Conservation (phyloP, 305 asterid species). For the Solanum hybrid region DNA sequence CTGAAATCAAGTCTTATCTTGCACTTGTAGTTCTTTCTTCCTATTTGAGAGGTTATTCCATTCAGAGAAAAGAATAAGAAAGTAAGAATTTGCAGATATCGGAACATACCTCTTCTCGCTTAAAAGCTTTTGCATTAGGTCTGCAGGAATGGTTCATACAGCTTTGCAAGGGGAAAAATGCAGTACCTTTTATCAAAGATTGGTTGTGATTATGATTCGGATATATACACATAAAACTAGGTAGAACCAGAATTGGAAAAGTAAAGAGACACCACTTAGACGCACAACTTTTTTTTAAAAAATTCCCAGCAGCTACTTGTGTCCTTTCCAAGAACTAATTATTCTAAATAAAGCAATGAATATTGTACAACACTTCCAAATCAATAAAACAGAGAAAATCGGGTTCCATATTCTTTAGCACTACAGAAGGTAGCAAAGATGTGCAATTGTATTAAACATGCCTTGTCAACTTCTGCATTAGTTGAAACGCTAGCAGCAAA, state of each 20-base stretch:
- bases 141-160: constrained; percentile 90
- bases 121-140: constrained; percentile 90
- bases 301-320: background rate
- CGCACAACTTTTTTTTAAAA: background rate
- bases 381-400: background rate
- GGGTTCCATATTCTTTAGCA: background rate
- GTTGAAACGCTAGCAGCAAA: background rate
- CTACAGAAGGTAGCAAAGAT: background rate
- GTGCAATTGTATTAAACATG: background rate
- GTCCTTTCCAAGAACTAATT: background rate
- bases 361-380: background rate
- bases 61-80: background rate
- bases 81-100: background rate
- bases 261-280: background rate
- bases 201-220: background rate
- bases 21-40: background rate
- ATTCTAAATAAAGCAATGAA: background rate
- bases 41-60: background rate
- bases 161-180: constrained; percentile 86
- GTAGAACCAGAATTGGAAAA: background rate
- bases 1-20: background rate
- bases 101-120: constrained; percentile 72
- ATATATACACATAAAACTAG: background rate
- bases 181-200: constrained; percentile 51
- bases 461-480: background rate